phyloP scores from a whole-genome alignment of 306 rosid species.

The Arachis stenosperma region DNA sequence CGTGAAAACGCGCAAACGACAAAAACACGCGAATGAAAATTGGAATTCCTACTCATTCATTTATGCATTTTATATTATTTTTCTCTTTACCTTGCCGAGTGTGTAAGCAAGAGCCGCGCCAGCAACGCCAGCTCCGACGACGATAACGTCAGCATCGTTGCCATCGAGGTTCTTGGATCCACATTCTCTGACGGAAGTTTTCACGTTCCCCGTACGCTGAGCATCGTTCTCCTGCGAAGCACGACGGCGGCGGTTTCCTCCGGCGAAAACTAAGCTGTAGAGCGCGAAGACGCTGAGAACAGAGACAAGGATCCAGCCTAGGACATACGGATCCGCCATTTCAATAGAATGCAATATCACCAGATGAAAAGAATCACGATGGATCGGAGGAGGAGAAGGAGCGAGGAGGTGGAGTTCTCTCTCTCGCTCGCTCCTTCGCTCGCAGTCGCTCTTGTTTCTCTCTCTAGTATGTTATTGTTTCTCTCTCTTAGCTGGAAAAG shows the following conservation, averaged over 20 bases:
- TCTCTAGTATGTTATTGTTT: constrained; percentile 17
- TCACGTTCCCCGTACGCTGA: constrained; percentile 45
- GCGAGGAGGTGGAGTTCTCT: background rate
- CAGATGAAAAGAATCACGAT: background rate
- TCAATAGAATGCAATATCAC: constrained; percentile 37
- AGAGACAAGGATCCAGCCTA: constrained; percentile 63
- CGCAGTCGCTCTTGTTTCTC: constrained; percentile 6
- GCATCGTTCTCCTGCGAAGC: constrained; percentile 34
- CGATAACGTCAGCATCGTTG: constrained; percentile 67
- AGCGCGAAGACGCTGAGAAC: constrained; percentile 51
- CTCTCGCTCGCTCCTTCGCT: background rate
- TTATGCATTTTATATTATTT: no score
- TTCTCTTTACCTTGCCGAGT: constrained; percentile 76
- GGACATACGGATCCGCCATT: constrained; percentile 58
- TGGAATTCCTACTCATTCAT: background rate
- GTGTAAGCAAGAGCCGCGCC: constrained; percentile 95
- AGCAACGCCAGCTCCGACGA: constrained; percentile 98
- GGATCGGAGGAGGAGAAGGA: background rate
- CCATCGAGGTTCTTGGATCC: constrained; percentile 45
- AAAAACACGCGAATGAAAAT: background rate
- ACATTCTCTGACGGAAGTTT: constrained; percentile 56
- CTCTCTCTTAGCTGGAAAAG: constrained; percentile 43
- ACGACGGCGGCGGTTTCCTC: constrained; percentile 31
- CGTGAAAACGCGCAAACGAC: constrained; percentile 1
- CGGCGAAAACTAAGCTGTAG: constrained; percentile 44